These are phyloP conservation scores for Azolla pinnata DNA, from an alignment of 75 land plant genomes.

Conservation along the genomic window DNA sequence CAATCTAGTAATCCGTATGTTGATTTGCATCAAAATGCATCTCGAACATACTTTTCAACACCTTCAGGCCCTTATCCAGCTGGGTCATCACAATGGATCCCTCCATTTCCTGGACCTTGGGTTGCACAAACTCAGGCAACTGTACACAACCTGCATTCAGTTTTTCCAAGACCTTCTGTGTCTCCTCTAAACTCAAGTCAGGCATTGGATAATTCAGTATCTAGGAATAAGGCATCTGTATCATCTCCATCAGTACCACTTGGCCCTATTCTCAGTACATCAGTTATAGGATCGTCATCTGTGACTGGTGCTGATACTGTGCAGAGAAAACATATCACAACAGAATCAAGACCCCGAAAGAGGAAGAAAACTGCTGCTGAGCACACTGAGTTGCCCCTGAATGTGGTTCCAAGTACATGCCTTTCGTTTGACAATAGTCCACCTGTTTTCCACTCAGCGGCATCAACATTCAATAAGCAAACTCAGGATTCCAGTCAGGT, in stretches of 20 bases:
- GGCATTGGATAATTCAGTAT: conserved; percentile 25
- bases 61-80: conserved; percentile 27
- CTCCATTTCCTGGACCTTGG: conserved; percentile 32
- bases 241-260: conserved; percentile 20
- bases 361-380: conserved; percentile 38
- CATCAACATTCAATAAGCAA: background rate
- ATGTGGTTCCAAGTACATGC: background rate
- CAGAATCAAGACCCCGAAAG: conserved; percentile 42
- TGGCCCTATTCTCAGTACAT: conserved; percentile 12
- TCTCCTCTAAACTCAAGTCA: conserved; percentile 15
- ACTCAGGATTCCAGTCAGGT: background rate
- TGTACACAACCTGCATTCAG: conserved; percentile 15
- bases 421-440: background rate
- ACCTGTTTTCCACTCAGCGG: no score
- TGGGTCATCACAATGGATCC: conserved; percentile 39
- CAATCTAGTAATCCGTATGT: conserved; percentile 16
- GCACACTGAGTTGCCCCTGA: conserved; percentile 1
- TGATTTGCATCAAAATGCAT: conserved; percentile 28
- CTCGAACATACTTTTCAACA: conserved; percentile 38
- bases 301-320: conserved; percentile 16
- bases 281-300: conserved; percentile 12
- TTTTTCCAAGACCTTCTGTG: conserved; percentile 15
- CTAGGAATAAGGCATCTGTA: conserved; percentile 14
- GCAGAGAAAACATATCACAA: conserved; percentile 12
- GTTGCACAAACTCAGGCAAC: conserved; percentile 22